These are phyloP conservation scores for Medakamo hakoo DNA, from an alignment of 139 green algal species.

Conservation along the genomic window DNA sequence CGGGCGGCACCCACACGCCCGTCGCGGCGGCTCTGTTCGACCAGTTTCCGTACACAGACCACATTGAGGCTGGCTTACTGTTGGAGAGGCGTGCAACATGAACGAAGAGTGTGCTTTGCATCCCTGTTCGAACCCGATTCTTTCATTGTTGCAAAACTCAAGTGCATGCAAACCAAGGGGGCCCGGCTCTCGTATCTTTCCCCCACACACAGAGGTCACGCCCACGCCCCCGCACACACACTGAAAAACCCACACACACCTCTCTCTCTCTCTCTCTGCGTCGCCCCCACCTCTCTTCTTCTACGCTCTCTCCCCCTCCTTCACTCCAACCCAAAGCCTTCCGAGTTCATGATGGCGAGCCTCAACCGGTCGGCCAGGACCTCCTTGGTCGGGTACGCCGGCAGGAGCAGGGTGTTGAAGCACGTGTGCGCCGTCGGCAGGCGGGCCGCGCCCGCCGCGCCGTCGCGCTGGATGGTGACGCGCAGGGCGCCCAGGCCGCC, in stretches of 20 bases:
- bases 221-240: too few species aligned
- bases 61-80: constrained; percentile 63
- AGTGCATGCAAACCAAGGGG: too few species aligned
- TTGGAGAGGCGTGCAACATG: background rate
- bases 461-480: constrained; percentile 62
- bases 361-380: constrained; percentile 53
- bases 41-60: constrained; percentile 85
- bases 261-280: too few species aligned
- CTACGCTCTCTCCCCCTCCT: too few species aligned
- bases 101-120: too few species aligned
- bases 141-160: too few species aligned
- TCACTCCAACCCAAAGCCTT: constrained; percentile 82
- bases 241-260: too few species aligned
- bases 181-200: too few species aligned
- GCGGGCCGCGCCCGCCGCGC: constrained; percentile 51
- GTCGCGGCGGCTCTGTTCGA: constrained; percentile 76
- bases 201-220: too few species aligned
- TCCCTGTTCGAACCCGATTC: too few species aligned
- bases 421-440: constrained; percentile 73
- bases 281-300: too few species aligned
- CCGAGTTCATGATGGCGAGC: constrained; percentile 75
- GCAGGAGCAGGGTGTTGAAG: constrained; percentile 90
- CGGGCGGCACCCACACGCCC: constrained; percentile 29
- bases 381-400: constrained; percentile 49
- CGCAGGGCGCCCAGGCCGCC: constrained; percentile 71